These are phyloP conservation scores for Eucommia ulmoides DNA, from an alignment of 257 asterid genomes.

Conservation along the genomic window DNA sequence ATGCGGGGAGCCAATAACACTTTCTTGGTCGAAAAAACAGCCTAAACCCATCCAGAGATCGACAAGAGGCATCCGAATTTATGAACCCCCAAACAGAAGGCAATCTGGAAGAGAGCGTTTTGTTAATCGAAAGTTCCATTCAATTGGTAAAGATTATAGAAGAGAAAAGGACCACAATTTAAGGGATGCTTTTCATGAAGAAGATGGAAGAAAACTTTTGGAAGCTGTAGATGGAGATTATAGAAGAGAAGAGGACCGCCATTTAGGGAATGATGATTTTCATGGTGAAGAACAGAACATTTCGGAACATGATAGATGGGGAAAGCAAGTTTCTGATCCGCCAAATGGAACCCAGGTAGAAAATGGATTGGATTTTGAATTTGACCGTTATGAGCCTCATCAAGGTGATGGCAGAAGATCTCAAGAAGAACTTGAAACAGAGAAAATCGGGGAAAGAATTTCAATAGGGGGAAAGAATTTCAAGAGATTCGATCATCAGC, in stretches of 20 bases:
- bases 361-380: slow-evolving; percentile 24
- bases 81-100: slow-evolving; percentile 19
- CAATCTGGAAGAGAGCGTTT: slow-evolving; percentile 12
- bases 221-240: too few relatives aligned
- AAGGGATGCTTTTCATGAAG: slow-evolving; percentile 10
- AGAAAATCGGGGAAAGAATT: slow-evolving; percentile 5
- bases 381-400: slow-evolving; percentile 48
- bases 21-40: slow-evolving; percentile 60
- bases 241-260: too few relatives aligned
- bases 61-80: slow-evolving; percentile 19
- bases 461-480: not conserved
- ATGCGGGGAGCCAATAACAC: slow-evolving; percentile 41
- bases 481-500: slow-evolving; percentile 12
- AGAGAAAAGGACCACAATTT: slow-evolving; percentile 9
- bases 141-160: slow-evolving; percentile 13
- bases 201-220: too few relatives aligned
- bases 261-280: too few relatives aligned
- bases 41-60: slow-evolving; percentile 24
- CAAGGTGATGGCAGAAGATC: slow-evolving; percentile 22
- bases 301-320: slow-evolving; percentile 32
- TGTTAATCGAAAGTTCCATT: slow-evolving; percentile 11
- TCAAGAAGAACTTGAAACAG: slow-evolving; percentile 17
- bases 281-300: slow-evolving; percentile 14
- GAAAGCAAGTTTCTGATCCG: slow-evolving; percentile 21
- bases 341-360: slow-evolving; percentile 17